These are phyloP conservation scores for Dothideomycetes sp. DNA, from an alignment of 2,329 filamentous ascomycete species.

Conservation along the genomic window DNA sequence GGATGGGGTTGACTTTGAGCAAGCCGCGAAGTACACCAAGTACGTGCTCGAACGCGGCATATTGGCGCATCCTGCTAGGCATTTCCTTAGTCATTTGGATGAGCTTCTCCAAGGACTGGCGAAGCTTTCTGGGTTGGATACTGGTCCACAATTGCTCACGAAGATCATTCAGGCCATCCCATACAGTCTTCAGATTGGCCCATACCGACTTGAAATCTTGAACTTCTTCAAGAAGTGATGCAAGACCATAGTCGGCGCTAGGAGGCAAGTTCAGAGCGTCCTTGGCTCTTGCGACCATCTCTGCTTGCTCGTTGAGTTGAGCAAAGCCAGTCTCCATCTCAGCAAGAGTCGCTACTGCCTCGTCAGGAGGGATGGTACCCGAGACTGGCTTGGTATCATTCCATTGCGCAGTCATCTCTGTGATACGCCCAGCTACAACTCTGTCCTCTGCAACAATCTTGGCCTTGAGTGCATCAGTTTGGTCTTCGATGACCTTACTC, in stretches of 20 bases:
- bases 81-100: conserved; percentile 99
- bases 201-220: conserved; percentile 99
- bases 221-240: conserved; percentile 85
- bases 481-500: conserved; percentile 90
- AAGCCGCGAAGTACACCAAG: conserved; percentile 82
- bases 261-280: conserved; percentile 87
- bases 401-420: conserved; percentile 78
- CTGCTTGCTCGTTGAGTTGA: conserved; percentile 73
- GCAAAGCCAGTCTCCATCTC: conserved; percentile 80
- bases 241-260: conserved; percentile 68
- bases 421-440: conserved; percentile 79
- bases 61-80: conserved; percentile 97
- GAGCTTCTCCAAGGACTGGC: conserved; percentile 77
- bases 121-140: conserved; percentile 87
- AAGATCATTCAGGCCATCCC: conserved; percentile 90
- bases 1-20: conserved; percentile 79
- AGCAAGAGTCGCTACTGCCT: conserved; percentile 72
- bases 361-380: conserved; percentile 80
- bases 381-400: conserved; percentile 95
- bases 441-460: conserved; percentile 94
- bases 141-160: conserved; percentile 90
- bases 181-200: conserved; percentile 90
- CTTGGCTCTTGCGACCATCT: conserved; percentile 93
- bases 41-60: conserved; percentile 98
- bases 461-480: conserved; percentile 85